A percentile compares a stretch with the other conserved stretches of the same genome.
Evolutionary conservation across 768 basidiomycete species (phyloP).

Genomic region (Melanogaster broomeanus): DNA sequence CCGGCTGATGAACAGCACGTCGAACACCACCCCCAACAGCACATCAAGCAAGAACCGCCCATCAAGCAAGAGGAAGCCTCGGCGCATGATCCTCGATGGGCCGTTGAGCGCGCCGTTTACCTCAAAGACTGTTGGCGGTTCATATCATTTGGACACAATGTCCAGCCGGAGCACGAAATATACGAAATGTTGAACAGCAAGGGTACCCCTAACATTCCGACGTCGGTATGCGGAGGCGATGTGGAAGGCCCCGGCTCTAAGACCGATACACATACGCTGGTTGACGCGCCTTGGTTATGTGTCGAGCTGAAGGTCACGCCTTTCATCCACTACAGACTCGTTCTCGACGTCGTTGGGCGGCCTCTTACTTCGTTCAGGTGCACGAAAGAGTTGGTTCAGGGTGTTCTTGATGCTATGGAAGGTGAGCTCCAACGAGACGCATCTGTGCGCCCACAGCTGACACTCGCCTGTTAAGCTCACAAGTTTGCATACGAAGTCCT

Average conservation of each 20-base stretch:
- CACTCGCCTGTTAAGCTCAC: constrained; percentile 12
- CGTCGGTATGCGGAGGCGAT: background rate
- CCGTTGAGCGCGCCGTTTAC: background rate
- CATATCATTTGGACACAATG: background rate
- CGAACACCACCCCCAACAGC: background rate
- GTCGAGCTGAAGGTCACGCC: background rate
- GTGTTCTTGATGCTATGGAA: background rate
- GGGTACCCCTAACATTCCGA: background rate
- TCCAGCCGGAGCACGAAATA: background rate
- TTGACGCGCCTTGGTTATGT: background rate
- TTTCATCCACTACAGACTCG: background rate
- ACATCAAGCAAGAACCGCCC: background rate
- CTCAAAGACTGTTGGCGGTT: background rate
- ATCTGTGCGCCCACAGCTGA: background rate
- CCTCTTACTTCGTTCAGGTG: background rate
- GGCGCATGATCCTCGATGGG: background rate
- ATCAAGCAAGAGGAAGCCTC: background rate
- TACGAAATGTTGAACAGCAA: background rate
- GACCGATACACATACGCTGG: constrained; percentile 7
- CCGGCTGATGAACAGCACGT: constrained; percentile 1
- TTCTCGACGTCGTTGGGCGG: background rate
- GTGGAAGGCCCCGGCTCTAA: background rate
- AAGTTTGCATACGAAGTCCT: constrained; percentile 13
- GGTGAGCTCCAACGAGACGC: background rate
- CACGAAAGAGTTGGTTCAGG: background rate